These are phyloP conservation scores for Botryosphaeria dothidea DNA, from an alignment of 2,329 filamentous ascomycete species.

Conservation along the genomic window DNA sequence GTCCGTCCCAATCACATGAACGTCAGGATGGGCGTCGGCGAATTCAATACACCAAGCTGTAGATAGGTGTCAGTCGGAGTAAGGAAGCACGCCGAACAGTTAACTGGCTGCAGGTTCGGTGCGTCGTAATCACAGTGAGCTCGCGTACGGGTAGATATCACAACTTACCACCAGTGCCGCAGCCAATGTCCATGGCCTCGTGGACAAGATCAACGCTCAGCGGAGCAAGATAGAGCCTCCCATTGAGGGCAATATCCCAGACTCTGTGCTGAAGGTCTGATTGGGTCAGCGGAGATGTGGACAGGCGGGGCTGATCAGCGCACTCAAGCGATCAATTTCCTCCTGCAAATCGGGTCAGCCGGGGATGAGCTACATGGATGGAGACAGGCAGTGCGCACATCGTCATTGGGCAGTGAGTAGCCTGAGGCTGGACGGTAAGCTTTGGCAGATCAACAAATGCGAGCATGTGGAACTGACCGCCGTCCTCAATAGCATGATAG, in stretches of 20 bases:
- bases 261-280: conserved; percentile 28
- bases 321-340: conserved; percentile 27
- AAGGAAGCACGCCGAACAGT: background rate
- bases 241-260: conserved; percentile 27
- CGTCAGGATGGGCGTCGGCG: conserved; percentile 25
- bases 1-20: conserved; percentile 26
- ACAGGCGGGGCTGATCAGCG: background rate
- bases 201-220: conserved; percentile 22
- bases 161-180: conserved; percentile 25
- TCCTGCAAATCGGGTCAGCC: conserved; percentile 19
- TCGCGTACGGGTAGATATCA: background rate
- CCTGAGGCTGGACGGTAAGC: conserved; percentile 18
- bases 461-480: background rate
- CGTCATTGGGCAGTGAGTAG: conserved; percentile 28
- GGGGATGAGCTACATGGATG: background rate
- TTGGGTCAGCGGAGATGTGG: background rate
- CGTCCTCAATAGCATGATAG: conserved; percentile 20
- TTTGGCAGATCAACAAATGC: background rate
- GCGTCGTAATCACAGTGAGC: background rate
- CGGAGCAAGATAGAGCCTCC: conserved; percentile 25
- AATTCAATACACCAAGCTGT: conserved; percentile 20
- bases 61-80: background rate
- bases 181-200: conserved; percentile 27
- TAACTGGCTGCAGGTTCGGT: background rate
- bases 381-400: conserved; percentile 19